A percentile compares a stretch with the other conserved stretches of the same genome.
Conservation (phyloP, 805 yeast genomes). For the Clavispora carvajalis region DNA sequence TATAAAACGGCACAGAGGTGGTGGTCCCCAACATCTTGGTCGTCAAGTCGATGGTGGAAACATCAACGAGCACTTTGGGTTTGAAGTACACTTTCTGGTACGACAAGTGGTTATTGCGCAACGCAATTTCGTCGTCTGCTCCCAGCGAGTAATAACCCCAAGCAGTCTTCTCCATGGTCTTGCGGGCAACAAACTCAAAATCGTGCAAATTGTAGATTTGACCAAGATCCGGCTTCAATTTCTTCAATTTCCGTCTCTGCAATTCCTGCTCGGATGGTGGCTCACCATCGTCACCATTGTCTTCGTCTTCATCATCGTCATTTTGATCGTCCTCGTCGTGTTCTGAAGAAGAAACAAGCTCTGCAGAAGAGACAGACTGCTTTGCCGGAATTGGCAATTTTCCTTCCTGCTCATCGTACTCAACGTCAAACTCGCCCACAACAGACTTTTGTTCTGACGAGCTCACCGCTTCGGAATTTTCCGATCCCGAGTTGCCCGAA, state of each 20-base stretch:
- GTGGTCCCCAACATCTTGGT: conserved; percentile 26
- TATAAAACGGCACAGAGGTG: conserved; percentile 43
- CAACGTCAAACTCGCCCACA: conserved; percentile 16
- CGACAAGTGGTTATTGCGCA: conserved; percentile 40
- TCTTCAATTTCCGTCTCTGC: conserved; percentile 8
- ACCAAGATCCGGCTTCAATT: conserved; percentile 60
- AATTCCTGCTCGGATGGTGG: conserved; percentile 11
- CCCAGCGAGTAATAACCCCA: conserved; percentile 74
- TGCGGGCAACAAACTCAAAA: conserved; percentile 81
- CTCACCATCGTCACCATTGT: conserved; percentile 20
- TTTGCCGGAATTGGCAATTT: conserved; percentile 17
- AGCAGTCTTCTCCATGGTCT: conserved; percentile 68
- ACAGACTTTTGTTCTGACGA: not conserved
- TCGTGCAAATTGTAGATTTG: conserved; percentile 76
- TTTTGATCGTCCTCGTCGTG: too few relatives aligned
- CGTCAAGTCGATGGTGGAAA: conserved; percentile 22
- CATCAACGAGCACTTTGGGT: conserved; percentile 39
- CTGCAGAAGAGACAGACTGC: not conserved
- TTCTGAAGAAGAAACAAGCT: too few relatives aligned
- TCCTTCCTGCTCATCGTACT: conserved; percentile 34
- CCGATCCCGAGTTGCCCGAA: not conserved
- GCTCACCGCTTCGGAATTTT: not conserved
- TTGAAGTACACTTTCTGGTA: conserved; percentile 39
- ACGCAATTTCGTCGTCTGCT: conserved; percentile 44
- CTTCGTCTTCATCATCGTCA: conserved; percentile 9